Percentiles rank a stretch among this genome's conserved stretches.
Conservation (phyloP, 2,329 filamentous ascomycete species). For the Stagonosporopsis vannaccii region DNA sequence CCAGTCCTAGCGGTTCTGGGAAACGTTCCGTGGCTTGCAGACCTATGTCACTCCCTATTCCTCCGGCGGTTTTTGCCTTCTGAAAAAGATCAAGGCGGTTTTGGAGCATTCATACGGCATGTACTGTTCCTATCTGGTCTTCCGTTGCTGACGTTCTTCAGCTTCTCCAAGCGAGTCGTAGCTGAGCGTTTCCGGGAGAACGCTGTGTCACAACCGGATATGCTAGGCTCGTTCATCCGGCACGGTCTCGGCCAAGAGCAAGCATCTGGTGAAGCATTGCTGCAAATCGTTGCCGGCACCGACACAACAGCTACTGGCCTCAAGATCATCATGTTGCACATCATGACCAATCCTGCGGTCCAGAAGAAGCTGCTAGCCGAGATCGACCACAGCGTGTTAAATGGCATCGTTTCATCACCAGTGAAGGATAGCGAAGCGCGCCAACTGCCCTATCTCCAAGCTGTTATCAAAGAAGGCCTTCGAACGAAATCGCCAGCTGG, state of each 20-base stretch:
- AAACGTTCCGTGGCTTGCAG: slow-evolving; percentile 25
- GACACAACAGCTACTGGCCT: slow-evolving; percentile 64
- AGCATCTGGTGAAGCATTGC: slow-evolving; percentile 53
- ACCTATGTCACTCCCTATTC: slow-evolving; percentile 24
- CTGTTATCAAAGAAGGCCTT: slow-evolving; percentile 41
- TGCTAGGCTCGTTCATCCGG: slow-evolving; percentile 60
- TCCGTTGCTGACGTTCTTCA: not conserved
- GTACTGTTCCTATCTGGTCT: not conserved
- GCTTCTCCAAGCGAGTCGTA: slow-evolving; percentile 56
- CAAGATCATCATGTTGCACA: slow-evolving; percentile 58
- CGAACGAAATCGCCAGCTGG: slow-evolving; percentile 32
- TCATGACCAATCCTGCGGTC: slow-evolving; percentile 57
- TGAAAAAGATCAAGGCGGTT: slow-evolving; percentile 54
- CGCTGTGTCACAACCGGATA: slow-evolving; percentile 54
- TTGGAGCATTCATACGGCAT: slow-evolving; percentile 49
- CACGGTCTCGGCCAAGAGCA: slow-evolving; percentile 53
- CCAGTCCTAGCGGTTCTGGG: slow-evolving; percentile 7
- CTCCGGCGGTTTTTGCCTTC: slow-evolving; percentile 25
- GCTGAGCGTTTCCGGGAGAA: slow-evolving; percentile 57
- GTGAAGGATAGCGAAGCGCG: slow-evolving; percentile 38
- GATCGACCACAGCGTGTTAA: slow-evolving; percentile 49
- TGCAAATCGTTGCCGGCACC: slow-evolving; percentile 61
- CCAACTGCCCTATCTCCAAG: slow-evolving; percentile 40
- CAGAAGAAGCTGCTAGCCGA: slow-evolving; percentile 55
- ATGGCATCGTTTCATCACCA: slow-evolving; percentile 49